Evolutionary conservation across 768 basidiomycete species (phyloP).

Genomic region (Cubamyces lactineus): DNA sequence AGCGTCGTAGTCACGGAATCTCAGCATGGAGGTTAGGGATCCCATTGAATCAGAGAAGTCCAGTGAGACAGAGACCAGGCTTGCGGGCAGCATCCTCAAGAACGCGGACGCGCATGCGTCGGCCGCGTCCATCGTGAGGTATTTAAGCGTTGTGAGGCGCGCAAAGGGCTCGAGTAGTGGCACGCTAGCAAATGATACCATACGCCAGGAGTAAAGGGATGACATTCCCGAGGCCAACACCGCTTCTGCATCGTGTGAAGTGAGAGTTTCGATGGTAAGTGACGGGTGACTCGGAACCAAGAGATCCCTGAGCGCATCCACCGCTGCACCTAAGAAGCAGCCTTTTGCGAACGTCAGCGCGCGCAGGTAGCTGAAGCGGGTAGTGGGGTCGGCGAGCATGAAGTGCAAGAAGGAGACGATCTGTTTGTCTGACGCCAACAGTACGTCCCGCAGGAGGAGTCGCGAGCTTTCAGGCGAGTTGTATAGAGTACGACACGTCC

Average conservation of each 20-base stretch:
- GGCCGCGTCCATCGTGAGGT: conserved; percentile 1
- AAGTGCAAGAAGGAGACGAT: conserved; percentile 11
- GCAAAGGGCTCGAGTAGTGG: background rate
- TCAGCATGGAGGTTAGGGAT: background rate
- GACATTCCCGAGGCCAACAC: conserved; percentile 2
- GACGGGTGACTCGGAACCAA: background rate
- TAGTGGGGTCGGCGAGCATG: background rate
- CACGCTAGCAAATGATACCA: no score
- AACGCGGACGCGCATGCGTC: background rate
- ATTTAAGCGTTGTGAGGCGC: conserved; percentile 1
- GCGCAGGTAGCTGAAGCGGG: conserved; percentile 5
- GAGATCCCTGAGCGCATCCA: background rate
- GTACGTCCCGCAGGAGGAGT: conserved; percentile 5
- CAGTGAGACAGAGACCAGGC: conserved; percentile 1
- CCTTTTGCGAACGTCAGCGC: conserved; percentile 2
- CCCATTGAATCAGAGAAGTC: no score
- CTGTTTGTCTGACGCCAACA: background rate
- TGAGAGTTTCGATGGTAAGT: background rate
- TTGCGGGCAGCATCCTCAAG: background rate
- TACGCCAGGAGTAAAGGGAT: background rate
- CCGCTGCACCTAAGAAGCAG: background rate
- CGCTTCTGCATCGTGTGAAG: conserved; percentile 3
- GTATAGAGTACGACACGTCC: conserved; percentile 13
- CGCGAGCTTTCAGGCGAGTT: background rate
- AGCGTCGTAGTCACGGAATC: conserved; percentile 1